These are phyloP conservation scores for Stephania yunnanensis DNA, from an alignment of 164 flowering plant genomes.

Conservation along the genomic window DNA sequence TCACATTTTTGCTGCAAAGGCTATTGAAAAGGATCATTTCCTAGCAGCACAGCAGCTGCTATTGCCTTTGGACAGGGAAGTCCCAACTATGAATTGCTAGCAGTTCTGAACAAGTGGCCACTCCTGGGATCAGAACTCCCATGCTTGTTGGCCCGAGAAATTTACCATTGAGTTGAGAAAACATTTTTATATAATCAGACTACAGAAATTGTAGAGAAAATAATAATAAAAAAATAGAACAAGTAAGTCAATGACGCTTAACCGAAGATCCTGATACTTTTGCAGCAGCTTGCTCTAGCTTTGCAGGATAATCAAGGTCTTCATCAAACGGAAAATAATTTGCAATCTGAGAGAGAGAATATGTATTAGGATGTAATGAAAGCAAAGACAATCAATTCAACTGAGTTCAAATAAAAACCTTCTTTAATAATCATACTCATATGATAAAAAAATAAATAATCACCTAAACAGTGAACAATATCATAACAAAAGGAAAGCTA, in stretches of 20 bases:
- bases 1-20: neutral
- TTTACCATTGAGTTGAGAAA: neutral
- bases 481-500: neutral
- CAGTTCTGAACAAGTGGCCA: neutral
- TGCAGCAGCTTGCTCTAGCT: slow-evolving; percentile 65
- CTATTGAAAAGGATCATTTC: neutral
- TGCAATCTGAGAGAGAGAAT: slow-evolving; percentile 55
- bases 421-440: neutral
- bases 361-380: neutral
- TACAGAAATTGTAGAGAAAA: neutral
- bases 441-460: neutral
- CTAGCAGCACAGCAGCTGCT: neutral
- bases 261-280: slow-evolving; percentile 48
- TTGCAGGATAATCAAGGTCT: slow-evolving; percentile 89
- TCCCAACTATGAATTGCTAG: neutral
- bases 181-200: neutral
- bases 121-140: neutral
- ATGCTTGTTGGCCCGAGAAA: neutral
- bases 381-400: neutral
- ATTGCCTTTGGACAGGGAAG: neutral
- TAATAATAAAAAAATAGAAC: neutral
- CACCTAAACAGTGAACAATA: neutral
- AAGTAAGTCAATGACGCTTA: slow-evolving; percentile 9
- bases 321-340: slow-evolving; percentile 81
- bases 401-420: neutral